These are phyloP conservation scores for Eucommia ulmoides DNA, from an alignment of 257 asterid species.

Conservation along the genomic window DNA sequence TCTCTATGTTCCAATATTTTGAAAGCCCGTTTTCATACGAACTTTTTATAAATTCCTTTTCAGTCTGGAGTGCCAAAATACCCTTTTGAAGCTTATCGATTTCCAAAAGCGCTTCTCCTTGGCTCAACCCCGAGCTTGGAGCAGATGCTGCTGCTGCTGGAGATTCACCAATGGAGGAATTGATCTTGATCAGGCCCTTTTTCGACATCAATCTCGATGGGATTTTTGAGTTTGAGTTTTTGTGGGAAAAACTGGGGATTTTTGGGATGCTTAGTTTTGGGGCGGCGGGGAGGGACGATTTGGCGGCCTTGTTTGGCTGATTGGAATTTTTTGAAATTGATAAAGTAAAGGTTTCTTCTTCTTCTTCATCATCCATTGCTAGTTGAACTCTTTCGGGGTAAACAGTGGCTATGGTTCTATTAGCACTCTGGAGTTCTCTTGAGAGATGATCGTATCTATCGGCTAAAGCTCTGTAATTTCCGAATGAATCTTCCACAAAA, in stretches of 20 bases:
- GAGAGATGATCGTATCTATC: not conserved
- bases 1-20: constrained; percentile 31
- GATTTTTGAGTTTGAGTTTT: constrained; percentile 10
- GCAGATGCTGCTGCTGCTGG: constrained; percentile 6
- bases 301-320: constrained; percentile 3
- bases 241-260: constrained; percentile 5
- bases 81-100: constrained; percentile 34
- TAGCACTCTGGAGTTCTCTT: not conserved
- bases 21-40: constrained; percentile 26
- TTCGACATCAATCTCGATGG: constrained; percentile 34
- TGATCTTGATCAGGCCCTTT: constrained; percentile 21
- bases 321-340: constrained; percentile 3
- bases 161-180: too few relatives aligned
- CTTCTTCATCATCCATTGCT: constrained; percentile 18
- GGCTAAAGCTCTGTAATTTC: not conserved
- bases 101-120: constrained; percentile 25
- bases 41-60: constrained; percentile 29
- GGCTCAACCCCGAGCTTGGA: constrained; percentile 23
- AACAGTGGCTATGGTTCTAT: not conserved
- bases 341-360: constrained; percentile 5
- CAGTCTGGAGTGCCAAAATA: constrained; percentile 33
- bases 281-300: constrained; percentile 15
- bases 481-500: not conserved
- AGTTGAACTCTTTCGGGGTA: not conserved
- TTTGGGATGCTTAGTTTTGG: constrained; percentile 22